A percentile compares a stretch with the other conserved stretches of the same genome.
These are phyloP conservation scores for Cicer chorassanicum DNA, from an alignment of 306 rosid species.

Conservation along the genomic window DNA sequence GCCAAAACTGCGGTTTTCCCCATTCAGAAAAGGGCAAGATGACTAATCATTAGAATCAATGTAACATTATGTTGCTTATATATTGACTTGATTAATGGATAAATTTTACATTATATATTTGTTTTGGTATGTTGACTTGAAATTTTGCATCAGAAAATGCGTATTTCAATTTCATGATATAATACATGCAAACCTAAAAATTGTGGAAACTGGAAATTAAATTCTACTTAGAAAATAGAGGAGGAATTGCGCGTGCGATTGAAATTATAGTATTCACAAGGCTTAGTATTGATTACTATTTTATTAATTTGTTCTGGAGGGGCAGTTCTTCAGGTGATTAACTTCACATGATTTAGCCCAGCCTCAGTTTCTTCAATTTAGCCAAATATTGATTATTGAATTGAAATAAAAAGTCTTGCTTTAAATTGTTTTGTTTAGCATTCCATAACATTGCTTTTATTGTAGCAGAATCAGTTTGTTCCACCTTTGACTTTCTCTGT, in stretches of 20 bases:
- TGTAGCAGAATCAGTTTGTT: slow-evolving; percentile 25
- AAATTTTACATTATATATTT: slow-evolving; percentile 11
- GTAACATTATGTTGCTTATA: not conserved
- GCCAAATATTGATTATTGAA: slow-evolving; percentile 26
- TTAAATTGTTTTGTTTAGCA: slow-evolving; percentile 12
- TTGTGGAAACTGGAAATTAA: slow-evolving; percentile 3
- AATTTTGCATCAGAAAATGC: not conserved
- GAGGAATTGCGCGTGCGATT: slow-evolving; percentile 10
- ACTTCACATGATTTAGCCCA: not conserved
- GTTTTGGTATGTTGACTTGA: slow-evolving; percentile 17
- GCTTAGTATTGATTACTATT: slow-evolving; percentile 13
- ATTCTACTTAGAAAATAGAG: slow-evolving; percentile 1
- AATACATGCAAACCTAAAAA: not conserved
- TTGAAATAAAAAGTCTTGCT: slow-evolving; percentile 34
- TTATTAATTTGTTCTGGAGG: slow-evolving; percentile 29
- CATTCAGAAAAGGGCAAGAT: not conserved
- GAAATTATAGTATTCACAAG: slow-evolving; percentile 12
- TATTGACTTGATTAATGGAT: slow-evolving; percentile 1
- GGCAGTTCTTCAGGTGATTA: slow-evolving; percentile 9
- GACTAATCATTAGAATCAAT: not conserved
- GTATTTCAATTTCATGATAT: not conserved
- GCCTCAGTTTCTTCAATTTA: slow-evolving; percentile 7
- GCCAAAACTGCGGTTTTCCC: slow-evolving; percentile 2
- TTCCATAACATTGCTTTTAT: slow-evolving; percentile 34
- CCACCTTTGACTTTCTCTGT: slow-evolving; percentile 36